Evolutionary conservation across 1,284 basidiomycete species (phyloP).

Genomic region (Sporisorium iseilematis-ciliati): DNA sequence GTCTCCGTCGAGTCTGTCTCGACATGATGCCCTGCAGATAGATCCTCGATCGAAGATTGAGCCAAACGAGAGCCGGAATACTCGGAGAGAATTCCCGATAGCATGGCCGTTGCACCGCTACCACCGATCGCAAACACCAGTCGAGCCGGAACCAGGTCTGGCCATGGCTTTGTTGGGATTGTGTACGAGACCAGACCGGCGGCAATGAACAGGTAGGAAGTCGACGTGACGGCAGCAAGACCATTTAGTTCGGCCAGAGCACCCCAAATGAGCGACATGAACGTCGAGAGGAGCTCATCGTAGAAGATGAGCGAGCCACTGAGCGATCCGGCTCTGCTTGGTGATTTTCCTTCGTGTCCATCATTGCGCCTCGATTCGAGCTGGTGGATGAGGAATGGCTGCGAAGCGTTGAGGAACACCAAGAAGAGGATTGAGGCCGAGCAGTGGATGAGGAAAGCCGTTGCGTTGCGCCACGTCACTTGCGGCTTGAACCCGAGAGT

Average conservation of each 20-base stretch:
- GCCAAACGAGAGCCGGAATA: slow-evolving; percentile 16
- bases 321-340: slow-evolving; percentile 47
- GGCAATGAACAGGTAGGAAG: slow-evolving; percentile 50
- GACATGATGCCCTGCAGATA: not conserved
- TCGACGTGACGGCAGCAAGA: slow-evolving; percentile 38
- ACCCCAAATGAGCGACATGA: slow-evolving; percentile 55
- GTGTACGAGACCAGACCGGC: slow-evolving; percentile 48
- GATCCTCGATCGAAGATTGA: not conserved
- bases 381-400: slow-evolving; percentile 61
- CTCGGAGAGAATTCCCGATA: slow-evolving; percentile 45
- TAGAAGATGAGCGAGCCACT: slow-evolving; percentile 59
- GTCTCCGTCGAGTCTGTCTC: slow-evolving; percentile 15
- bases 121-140: slow-evolving; percentile 59
- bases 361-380: slow-evolving; percentile 20
- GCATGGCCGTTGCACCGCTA: slow-evolving; percentile 55
- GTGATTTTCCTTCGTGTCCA: not conserved
- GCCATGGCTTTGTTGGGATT: slow-evolving; percentile 49
- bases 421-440: slow-evolving; percentile 56
- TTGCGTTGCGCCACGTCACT: slow-evolving; percentile 44
- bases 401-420: slow-evolving; percentile 57
- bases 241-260: slow-evolving; percentile 50
- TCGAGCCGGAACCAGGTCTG: slow-evolving; percentile 47
- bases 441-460: slow-evolving; percentile 50
- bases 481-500: slow-evolving; percentile 37
- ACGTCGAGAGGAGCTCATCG: slow-evolving; percentile 56